phyloP scores from a whole-genome alignment of 225 moss, liverwort and hornwort species.

The Rhytidiadelphus loreus region DNA sequence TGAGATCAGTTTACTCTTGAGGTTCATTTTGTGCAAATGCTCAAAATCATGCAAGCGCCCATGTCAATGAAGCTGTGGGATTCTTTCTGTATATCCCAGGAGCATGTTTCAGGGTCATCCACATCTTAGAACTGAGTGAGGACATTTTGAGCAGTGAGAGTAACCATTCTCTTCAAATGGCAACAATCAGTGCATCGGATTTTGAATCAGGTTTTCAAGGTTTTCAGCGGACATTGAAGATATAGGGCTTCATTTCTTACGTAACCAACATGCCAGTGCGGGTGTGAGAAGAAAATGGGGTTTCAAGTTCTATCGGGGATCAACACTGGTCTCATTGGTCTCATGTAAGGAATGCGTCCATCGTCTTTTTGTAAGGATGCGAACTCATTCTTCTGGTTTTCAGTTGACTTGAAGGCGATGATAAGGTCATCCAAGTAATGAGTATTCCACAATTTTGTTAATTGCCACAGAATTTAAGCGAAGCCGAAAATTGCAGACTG shows the following conservation, averaged over 20 bases:
- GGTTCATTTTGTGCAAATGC: not conserved
- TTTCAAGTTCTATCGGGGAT: not conserved
- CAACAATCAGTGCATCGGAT: not conserved
- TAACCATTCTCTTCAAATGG: not conserved
- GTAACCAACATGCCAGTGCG: not conserved
- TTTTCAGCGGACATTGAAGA: too few species aligned
- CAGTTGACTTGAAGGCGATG: not conserved
- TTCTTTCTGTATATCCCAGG: not conserved
- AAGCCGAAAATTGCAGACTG: not conserved
- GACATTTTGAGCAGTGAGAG: not conserved
- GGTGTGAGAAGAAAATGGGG: not conserved
- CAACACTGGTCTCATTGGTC: not conserved
- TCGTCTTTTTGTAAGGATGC: not conserved
- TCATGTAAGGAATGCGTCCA: not conserved
- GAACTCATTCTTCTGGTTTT: not conserved
- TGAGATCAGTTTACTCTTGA: not conserved
- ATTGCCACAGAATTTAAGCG: not conserved
- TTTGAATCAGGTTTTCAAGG: not conserved
- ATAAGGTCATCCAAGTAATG: not conserved
- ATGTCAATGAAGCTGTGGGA: not conserved
- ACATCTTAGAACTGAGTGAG: not conserved
- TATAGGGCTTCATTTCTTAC: not conserved
- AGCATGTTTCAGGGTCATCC: not conserved
- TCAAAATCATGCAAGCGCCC: not conserved
- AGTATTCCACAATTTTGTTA: not conserved